Evolutionary conservation across 495 filamentous ascomycete species (phyloP), one percentile per base, ranked within the genome.

Genomic region (Penicillium lividum): DNA sequence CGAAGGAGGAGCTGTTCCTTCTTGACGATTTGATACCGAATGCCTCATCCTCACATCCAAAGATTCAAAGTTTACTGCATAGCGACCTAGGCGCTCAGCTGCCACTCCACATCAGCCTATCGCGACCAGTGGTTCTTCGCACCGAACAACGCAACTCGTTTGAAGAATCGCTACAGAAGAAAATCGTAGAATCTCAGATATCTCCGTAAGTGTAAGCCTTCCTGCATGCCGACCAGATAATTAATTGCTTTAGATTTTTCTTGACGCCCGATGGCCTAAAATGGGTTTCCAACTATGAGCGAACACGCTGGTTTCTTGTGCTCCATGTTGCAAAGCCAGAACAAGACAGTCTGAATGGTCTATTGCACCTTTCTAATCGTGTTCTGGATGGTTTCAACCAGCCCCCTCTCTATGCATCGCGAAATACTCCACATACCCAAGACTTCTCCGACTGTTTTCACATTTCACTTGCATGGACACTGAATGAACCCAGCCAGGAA

Each of bases 21-120:
- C 76, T 96, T 54, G 61, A 74, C 48, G 53, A 72, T 5, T 67
- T 91, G n/a, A 74, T 90, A 5, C 62, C 29, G 0, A 13, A 28
- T 13, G 4, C 11, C 5, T 56, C 54, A 40, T 6, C 34, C 5
- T 56, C 13, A 29, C 33, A 48, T 31, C 25, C 22, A 0, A 56
- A 18, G 40, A 61, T 87, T 47, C 63, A 85, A 46, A 88, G 82
- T 56, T 84, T 92, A 42, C 78, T 97, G 4, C 79, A 77, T 25
- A 92, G 85, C 55, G 89, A 93, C 53, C 83, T 97, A 0, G 90
- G 84, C 40, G 83, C 84, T 9, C 86, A 88, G n/a, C 77, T 88
- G 51, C 92, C 93, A 4, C 81, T 98, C 25, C 94, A 98, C 73
- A 84, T 98, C 64, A 96, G 91, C 63, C 79, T 98, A 9, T 97